Base-by-base conservation (phyloP, 2,329 filamentous ascomycete species). In the Clonostachys chloroleuca region DNA sequence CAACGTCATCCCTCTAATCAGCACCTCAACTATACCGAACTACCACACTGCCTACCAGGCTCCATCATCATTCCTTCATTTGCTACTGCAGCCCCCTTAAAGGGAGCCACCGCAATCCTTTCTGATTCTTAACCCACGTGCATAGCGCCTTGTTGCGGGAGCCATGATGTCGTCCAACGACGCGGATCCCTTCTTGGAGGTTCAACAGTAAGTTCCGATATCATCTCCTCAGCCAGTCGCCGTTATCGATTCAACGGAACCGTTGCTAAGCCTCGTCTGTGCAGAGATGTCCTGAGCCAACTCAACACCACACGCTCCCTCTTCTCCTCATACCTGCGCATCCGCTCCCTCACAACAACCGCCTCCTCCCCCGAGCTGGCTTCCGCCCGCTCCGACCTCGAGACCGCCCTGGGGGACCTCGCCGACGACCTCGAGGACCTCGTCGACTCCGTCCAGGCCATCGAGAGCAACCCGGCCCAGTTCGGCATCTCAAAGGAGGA, bases 281-380 rank as follows among this genome's bases (percentile, higher is more conserved):
- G 49, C 63, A 96, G 91, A 69, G 94, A 99, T 70, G 89, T 97
- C 56, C 84, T 95, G 55, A 73, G 84, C 53, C 87, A 95, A 51
- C 84, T 99, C 53, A 80, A 86, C 54, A 83, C 82, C 13, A 87
- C 89, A 46, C 86, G 92, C 10, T 86, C 92, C 45, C 84, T 96
- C 48, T 96, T 96, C 76, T 85, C 88, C 53, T 96, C 92, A 14
- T 99, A 96, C 74, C 81, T 96, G 40, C 92, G 94, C 62, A 99
- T 99, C 70, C 89, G 91, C 61, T 94, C 91, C 42, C 85, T 95
- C 24, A 81, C 85, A 8, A 85, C 84, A 39, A 79, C 81, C 9
- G 71, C 84, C 13, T 75, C 77, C 40, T 92, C 89, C 16, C 91
- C 90, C 12, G 94, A 99, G 65, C 89, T 99, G 50, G 81, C 88